Percentiles rank a stretch among this genome's conserved stretches.
Evolutionary conservation across 352 stramenopile species (phyloP).

Genomic region (Achlya hypogyna): DNA sequence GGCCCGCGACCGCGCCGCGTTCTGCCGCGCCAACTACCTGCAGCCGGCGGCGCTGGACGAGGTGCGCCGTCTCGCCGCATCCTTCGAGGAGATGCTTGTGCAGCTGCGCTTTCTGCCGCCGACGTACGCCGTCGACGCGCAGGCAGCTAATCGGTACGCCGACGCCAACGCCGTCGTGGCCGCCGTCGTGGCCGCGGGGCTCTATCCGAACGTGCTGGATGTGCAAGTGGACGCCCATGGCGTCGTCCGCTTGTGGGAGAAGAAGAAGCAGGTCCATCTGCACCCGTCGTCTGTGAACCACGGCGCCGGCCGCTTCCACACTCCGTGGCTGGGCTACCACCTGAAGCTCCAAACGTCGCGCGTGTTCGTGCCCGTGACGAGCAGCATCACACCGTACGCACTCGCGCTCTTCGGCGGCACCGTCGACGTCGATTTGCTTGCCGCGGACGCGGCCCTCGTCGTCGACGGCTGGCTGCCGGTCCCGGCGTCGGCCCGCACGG

Average conservation of each 20-base stretch:
- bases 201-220: conserved; percentile 91
- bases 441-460: not conserved
- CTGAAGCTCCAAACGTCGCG: conserved; percentile 79
- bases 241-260: conserved; percentile 33
- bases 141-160: conserved; percentile 27
- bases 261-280: conserved; percentile 40
- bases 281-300: conserved; percentile 72
- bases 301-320: conserved; percentile 41
- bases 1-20: conserved; percentile 24
- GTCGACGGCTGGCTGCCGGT: conserved; percentile 9
- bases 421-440: conserved; percentile 28
- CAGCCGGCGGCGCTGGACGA: conserved; percentile 46
- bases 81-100: conserved; percentile 54
- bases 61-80: conserved; percentile 64
- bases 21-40: conserved; percentile 62
- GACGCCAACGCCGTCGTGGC: conserved; percentile 38
- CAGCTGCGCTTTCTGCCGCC: conserved; percentile 51
- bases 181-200: conserved; percentile 58
- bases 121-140: not conserved
- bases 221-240: conserved; percentile 29
- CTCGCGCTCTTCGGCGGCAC: conserved; percentile 63
- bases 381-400: conserved; percentile 45
- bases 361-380: conserved; percentile 64
- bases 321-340: conserved; percentile 62
- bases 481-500: not conserved